phyloP scores from a whole-genome alignment of 1,139 yeast species.

The Schwanniomyces etchellsii region DNA sequence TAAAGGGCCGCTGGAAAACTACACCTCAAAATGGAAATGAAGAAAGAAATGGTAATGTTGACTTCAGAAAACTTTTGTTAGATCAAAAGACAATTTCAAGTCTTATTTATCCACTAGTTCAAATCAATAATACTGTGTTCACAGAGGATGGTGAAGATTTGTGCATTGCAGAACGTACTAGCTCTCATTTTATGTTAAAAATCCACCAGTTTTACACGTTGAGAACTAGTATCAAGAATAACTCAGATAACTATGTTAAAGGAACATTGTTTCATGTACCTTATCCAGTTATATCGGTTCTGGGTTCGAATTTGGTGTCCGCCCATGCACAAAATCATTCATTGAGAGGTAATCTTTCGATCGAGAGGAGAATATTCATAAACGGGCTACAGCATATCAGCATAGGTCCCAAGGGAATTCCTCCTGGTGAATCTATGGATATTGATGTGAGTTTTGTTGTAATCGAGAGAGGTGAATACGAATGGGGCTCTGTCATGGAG shows the following conservation, averaged over 20 bases:
- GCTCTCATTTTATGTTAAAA: constrained; percentile 20
- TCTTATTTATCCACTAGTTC: constrained; percentile 44
- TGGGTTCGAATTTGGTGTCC: constrained; percentile 6
- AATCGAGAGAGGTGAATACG: constrained; percentile 68
- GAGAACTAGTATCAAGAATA: constrained; percentile 40
- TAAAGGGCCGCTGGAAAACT: constrained; percentile 63
- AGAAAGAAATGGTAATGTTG: constrained; percentile 50
- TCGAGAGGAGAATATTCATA: constrained; percentile 49
- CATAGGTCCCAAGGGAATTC: constrained; percentile 29
- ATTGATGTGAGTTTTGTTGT: constrained; percentile 52
- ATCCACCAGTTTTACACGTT: constrained; percentile 48
- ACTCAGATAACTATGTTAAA: constrained; percentile 28
- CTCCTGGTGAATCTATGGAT: constrained; percentile 34
- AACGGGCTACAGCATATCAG: constrained; percentile 53
- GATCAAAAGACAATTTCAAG: constrained; percentile 48
- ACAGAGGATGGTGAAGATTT: constrained; percentile 10
- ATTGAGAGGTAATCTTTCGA: constrained; percentile 22
- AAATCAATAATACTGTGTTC: constrained; percentile 27
- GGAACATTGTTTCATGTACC: constrained; percentile 72
- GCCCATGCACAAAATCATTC: constrained; percentile 8
- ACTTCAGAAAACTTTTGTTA: constrained; percentile 60
- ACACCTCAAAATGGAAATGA: constrained; percentile 9
- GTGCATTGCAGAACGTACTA: constrained; percentile 8
- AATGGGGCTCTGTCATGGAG: constrained; percentile 73
- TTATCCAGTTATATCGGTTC: constrained; percentile 23